phyloP scores from a whole-genome alignment of 306 rosid genomes.

The Cucurbita pepo region DNA sequence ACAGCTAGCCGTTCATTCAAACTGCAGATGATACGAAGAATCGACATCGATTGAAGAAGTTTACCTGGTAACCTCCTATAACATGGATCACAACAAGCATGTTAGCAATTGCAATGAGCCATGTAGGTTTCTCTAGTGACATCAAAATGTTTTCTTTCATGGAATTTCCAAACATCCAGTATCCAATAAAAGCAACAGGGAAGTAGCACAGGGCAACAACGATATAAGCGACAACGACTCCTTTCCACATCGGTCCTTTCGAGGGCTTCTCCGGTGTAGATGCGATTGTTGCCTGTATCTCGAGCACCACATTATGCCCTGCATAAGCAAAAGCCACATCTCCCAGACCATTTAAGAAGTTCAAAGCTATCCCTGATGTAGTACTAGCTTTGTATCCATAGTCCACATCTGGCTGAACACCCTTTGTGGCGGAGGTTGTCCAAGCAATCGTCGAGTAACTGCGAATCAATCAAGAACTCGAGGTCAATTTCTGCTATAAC shows the following conservation, averaged over 20 bases:
- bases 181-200: slow-evolving; percentile 81
- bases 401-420: slow-evolving; percentile 37
- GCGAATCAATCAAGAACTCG: slow-evolving; percentile 7
- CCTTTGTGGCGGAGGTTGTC: slow-evolving; percentile 46
- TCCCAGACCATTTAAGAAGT: slow-evolving; percentile 65
- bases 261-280: slow-evolving; percentile 87
- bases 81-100: slow-evolving; percentile 80
- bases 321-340: slow-evolving; percentile 82
- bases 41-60: neutral
- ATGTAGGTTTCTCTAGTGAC: slow-evolving; percentile 44
- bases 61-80: slow-evolving; percentile 94
- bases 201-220: slow-evolving; percentile 80
- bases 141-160: slow-evolving; percentile 45
- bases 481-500: neutral
- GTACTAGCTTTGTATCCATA: slow-evolving; percentile 34
- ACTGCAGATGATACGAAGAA: neutral
- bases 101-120: slow-evolving; percentile 82
- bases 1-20: neutral
- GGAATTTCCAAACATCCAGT: slow-evolving; percentile 47
- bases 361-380: slow-evolving; percentile 35
- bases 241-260: slow-evolving; percentile 89
- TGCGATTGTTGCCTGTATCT: slow-evolving; percentile 92
- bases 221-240: slow-evolving; percentile 73
- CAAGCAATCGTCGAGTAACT: slow-evolving; percentile 93
- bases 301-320: slow-evolving; percentile 88